These are phyloP conservation scores for Russula vinacea DNA, from an alignment of 768 basidiomycete species.

Conservation along the genomic window DNA sequence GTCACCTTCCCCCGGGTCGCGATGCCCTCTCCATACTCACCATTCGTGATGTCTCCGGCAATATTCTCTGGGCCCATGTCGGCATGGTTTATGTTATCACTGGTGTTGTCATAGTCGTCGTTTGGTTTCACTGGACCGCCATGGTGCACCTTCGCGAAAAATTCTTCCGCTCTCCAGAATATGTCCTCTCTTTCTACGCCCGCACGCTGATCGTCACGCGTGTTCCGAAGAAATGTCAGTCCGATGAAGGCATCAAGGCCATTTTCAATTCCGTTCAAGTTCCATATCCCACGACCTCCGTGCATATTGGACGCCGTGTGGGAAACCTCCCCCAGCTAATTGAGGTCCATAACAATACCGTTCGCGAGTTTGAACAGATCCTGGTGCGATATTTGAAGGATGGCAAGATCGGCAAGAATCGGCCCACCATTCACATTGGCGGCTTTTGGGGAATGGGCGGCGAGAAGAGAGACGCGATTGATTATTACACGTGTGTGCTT, in stretches of 20 bases:
- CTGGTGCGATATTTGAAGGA: conserved; percentile 89
- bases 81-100: conserved; percentile 80
- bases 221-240: conserved; percentile 77
- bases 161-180: conserved; percentile 91
- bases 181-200: conserved; percentile 87
- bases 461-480: conserved; percentile 84
- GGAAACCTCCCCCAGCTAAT: conserved; percentile 88
- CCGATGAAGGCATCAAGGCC: conserved; percentile 76
- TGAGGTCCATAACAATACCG: conserved; percentile 89
- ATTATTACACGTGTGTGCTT: conserved; percentile 78
- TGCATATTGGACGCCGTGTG: conserved; percentile 84
- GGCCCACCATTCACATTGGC: conserved; percentile 79
- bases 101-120: conserved; percentile 62
- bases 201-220: conserved; percentile 81
- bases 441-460: conserved; percentile 83
- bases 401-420: conserved; percentile 70
- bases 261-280: conserved; percentile 69
- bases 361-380: conserved; percentile 85
- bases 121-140: conserved; percentile 69
- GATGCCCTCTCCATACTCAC: conserved; percentile 78
- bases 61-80: conserved; percentile 80
- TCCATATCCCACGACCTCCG: conserved; percentile 88
- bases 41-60: conserved; percentile 74
- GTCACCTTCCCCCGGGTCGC: conserved; percentile 52
- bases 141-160: conserved; percentile 76